Evolutionary conservation across 2,329 filamentous ascomycete genomes (phyloP).

Genomic region (Aspergillus cejpii): DNA sequence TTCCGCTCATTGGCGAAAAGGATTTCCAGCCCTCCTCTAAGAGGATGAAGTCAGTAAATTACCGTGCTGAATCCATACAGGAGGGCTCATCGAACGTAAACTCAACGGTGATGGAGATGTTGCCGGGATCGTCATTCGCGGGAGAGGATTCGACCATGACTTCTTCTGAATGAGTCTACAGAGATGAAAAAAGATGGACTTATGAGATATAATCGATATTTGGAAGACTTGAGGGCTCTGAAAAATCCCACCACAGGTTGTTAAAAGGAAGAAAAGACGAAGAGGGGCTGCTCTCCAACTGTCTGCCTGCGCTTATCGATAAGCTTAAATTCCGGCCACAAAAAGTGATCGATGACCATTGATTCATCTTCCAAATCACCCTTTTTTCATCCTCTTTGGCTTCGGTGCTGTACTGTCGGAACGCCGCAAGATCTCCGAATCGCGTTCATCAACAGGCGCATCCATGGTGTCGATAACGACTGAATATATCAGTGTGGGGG

Average conservation of each 20-base stretch:
- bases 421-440: background rate
- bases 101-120: constrained; percentile 61
- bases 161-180: constrained; percentile 2
- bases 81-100: constrained; percentile 53
- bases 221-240: too few relatives aligned
- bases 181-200: background rate
- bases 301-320: constrained; percentile 34
- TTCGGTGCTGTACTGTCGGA: background rate
- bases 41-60: constrained; percentile 4
- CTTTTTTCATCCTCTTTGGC: constrained; percentile 1
- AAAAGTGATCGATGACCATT: constrained; percentile 18
- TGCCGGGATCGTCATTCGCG: constrained; percentile 11
- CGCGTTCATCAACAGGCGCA: background rate
- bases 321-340: constrained; percentile 26
- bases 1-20: constrained; percentile 79
- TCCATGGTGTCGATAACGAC: constrained; percentile 36
- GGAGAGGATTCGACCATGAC: constrained; percentile 7
- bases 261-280: constrained; percentile 2
- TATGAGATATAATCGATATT: too few relatives aligned
- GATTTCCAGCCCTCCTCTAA: constrained; percentile 84
- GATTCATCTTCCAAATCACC: constrained; percentile 3
- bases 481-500: constrained; percentile 66
- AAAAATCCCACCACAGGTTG: background rate
- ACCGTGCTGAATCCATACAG: background rate
- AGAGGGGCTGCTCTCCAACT: constrained; percentile 15